Evolutionary conservation across 352 stramenopile species (phyloP), one percentile per base, ranked within the genome.

Genomic region (Phytophthora pisi): DNA sequence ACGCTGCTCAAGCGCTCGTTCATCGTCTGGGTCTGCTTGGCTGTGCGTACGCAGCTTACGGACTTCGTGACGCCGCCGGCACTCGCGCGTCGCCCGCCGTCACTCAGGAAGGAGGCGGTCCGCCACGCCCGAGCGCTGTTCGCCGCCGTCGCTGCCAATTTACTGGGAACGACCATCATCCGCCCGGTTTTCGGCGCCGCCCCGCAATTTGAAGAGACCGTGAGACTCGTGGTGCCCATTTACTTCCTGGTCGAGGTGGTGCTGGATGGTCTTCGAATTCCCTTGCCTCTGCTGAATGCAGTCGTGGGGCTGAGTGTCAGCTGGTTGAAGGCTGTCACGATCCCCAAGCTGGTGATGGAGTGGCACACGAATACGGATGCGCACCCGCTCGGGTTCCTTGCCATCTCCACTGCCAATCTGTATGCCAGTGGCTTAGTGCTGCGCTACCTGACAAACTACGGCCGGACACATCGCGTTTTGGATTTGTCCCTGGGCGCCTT

Each of bases 271-370:
- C 49, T 92, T 9, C 54, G 47, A 18, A 57, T 92, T 8, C 84
- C 84, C 5, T 56, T 75, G 26, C 47, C 70, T 15, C 23, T 89
- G 16, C 64, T 92, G 18, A 79, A 86, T 59, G 72, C 77, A n/a
- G 46, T 82, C 16, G 61, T 87, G 24, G 80, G 81, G 18, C 64
- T 91, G n/a, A 64, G 72, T 57, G 82, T 92, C 50, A 85, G 82
- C 60, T 92, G 84, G 84, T 65, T 91, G 51, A 92, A 92, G 71
- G 79, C 84, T 57, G 71, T 90, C 57, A 90, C 76, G 60, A 89
- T 87, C 56, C 70, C 81, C 28, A 89, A 86, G 52, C 72, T 91
- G 46, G 84, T 89, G 40, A 64, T 75, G 54, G 77, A 90, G 57
- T 92, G 84, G 84, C 69, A 82, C 45, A 26, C 61, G n/a, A 68